Evolutionary conservation across 2,329 filamentous ascomycete genomes (phyloP).

Genomic region (Penicillium olsonii): DNA sequence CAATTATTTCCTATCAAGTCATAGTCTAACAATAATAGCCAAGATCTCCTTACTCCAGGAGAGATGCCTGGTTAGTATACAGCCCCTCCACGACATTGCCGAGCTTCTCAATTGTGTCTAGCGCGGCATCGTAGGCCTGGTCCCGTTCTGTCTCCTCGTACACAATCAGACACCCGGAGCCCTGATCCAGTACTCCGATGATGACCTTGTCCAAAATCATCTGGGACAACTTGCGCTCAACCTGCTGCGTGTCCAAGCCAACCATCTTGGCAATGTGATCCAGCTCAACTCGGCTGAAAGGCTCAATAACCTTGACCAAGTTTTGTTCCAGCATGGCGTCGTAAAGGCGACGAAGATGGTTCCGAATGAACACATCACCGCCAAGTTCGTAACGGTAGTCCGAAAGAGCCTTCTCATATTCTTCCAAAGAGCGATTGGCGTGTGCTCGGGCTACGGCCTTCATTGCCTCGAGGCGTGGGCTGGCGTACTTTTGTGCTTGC

Average conservation of each 20-base stretch:
- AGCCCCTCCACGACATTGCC: constrained; percentile 96
- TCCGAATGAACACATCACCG: constrained; percentile 92
- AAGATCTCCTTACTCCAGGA: constrained; percentile 69
- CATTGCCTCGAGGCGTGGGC: constrained; percentile 96
- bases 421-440: constrained; percentile 90
- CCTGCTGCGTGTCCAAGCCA: constrained; percentile 90
- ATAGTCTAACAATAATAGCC: constrained; percentile 27
- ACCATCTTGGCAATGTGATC: constrained; percentile 98
- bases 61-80: constrained; percentile 95
- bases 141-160: constrained; percentile 94
- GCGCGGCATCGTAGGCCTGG: constrained; percentile 87
- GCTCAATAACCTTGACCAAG: constrained; percentile 98
- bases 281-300: constrained; percentile 95
- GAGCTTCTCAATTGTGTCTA: constrained; percentile 94
- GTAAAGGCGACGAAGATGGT: constrained; percentile 92
- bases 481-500: constrained; percentile 94
- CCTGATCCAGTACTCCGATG: constrained; percentile 94
- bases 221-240: constrained; percentile 96
- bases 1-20: constrained; percentile 22
- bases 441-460: constrained; percentile 97
- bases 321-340: constrained; percentile 99
- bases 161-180: constrained; percentile 94
- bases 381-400: constrained; percentile 92
- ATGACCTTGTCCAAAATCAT: constrained; percentile 99
- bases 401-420: constrained; percentile 91